Conservation (phyloP, 352 stramenopile genomes). For the Phytophthora meadii region DNA sequence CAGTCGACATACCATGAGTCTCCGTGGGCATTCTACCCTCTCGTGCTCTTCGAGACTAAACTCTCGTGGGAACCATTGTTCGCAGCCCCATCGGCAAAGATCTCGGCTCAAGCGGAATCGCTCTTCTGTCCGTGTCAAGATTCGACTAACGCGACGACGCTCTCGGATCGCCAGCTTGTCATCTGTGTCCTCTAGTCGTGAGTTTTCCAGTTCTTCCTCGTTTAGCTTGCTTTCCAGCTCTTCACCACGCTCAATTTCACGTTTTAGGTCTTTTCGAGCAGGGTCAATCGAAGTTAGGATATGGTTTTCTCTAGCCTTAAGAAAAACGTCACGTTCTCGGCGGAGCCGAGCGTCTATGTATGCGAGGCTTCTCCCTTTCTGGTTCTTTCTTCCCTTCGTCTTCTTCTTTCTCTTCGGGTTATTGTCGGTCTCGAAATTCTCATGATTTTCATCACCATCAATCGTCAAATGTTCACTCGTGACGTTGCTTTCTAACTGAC, state of each 20-base stretch:
- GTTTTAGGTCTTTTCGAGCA: constrained; percentile 22
- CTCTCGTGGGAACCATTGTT: constrained; percentile 52
- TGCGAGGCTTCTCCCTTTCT: constrained; percentile 44
- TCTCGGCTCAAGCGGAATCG: constrained; percentile 42
- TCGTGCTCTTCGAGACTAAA: constrained; percentile 61
- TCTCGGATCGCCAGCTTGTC: constrained; percentile 44
- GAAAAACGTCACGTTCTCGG: constrained; percentile 64
- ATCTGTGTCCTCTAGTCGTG: constrained; percentile 55
- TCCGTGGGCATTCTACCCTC: constrained; percentile 57
- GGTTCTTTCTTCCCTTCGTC: constrained; percentile 10
- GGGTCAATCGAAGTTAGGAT: constrained; percentile 53
- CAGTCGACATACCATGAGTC: constrained; percentile 73
- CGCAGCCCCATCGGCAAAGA: constrained; percentile 73
- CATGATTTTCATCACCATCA: constrained; percentile 16
- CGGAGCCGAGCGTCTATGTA: constrained; percentile 73
- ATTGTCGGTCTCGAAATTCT: constrained; percentile 14
- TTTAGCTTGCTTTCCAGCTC: constrained; percentile 50
- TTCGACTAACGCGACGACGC: constrained; percentile 62
- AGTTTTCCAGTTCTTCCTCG: constrained; percentile 57
- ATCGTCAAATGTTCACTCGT: constrained; percentile 63
- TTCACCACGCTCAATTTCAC: constrained; percentile 57
- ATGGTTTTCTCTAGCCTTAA: constrained; percentile 44
- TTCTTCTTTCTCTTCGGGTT: constrained; percentile 18
- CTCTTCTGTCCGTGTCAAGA: constrained; percentile 52
- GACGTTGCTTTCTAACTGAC: constrained; percentile 57